phyloP scores from a whole-genome alignment of 2,329 filamentous ascomycete species.

The Aphanoascus verrucosus region DNA sequence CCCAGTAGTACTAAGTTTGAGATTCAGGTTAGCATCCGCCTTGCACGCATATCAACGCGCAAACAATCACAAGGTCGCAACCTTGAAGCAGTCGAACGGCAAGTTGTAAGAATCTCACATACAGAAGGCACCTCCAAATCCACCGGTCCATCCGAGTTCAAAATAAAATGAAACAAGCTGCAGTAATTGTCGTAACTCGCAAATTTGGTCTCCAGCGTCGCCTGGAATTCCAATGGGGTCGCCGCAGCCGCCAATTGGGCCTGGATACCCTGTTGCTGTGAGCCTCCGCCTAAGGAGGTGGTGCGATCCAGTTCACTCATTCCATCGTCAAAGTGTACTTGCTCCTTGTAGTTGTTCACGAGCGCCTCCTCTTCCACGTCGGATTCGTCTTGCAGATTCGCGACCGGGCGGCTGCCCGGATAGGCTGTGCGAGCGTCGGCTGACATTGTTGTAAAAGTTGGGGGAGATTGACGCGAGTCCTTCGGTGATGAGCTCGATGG shows the following conservation, averaged over 20 bases:
- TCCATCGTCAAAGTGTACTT: conserved; percentile 85
- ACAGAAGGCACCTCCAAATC: conserved; percentile 94
- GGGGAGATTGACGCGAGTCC: background rate
- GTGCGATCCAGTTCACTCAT: conserved; percentile 71
- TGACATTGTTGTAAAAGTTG: conserved; percentile 30
- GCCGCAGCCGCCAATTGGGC: conserved; percentile 82
- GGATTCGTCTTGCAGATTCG: conserved; percentile 61
- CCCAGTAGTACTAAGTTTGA: conserved; percentile 78
- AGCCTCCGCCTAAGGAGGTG: conserved; percentile 56
- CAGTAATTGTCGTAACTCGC: conserved; percentile 99
- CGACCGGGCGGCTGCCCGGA: conserved; percentile 31
- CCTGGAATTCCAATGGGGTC: conserved; percentile 90
- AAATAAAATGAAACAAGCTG: conserved; percentile 96
- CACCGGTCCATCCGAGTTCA: conserved; percentile 98
- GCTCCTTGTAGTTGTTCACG: conserved; percentile 90
- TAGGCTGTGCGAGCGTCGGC: conserved; percentile 27
- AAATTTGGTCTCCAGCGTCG: conserved; percentile 92
- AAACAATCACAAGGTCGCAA: background rate
- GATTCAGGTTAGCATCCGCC: conserved; percentile 5
- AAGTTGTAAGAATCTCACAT: conserved; percentile 34
- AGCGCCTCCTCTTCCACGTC: conserved; percentile 94
- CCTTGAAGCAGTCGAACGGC: background rate
- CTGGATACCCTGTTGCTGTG: conserved; percentile 83
- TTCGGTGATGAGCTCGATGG: background rate
- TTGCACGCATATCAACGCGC: background rate